A percentile compares a stretch with the other conserved stretches of the same genome.
These are phyloP conservation scores for Phaeosphaeriaceae sp. DNA, from an alignment of 2,329 filamentous ascomycete species.

Conservation along the genomic window DNA sequence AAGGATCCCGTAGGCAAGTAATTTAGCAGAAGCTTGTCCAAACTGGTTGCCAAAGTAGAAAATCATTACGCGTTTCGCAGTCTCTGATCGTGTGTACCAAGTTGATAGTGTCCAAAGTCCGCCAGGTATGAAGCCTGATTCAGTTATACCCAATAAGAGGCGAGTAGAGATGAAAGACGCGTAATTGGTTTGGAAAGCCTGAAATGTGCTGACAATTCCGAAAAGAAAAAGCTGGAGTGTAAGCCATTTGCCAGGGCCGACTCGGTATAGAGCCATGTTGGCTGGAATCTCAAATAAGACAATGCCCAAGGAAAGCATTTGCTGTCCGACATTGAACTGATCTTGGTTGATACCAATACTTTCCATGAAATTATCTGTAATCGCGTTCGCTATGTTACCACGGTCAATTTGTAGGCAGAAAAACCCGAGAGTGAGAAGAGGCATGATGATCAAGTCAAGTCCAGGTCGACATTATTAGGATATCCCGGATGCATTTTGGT, in stretches of 20 bases:
- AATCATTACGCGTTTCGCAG: slow-evolving; percentile 50
- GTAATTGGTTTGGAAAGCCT: slow-evolving; percentile 65
- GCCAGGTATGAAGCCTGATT: slow-evolving; percentile 63
- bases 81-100: slow-evolving; percentile 66
- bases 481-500: no score
- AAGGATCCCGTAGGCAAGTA: slow-evolving; percentile 49
- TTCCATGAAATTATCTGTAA: slow-evolving; percentile 35
- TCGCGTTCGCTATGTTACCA: slow-evolving; percentile 47
- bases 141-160: slow-evolving; percentile 49
- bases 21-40: slow-evolving; percentile 42
- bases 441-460: background rate
- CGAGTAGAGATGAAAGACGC: slow-evolving; percentile 48
- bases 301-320: slow-evolving; percentile 79
- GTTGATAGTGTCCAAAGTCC: slow-evolving; percentile 69
- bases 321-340: slow-evolving; percentile 41
- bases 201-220: slow-evolving; percentile 62
- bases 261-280: slow-evolving; percentile 49
- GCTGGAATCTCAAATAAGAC: slow-evolving; percentile 59
- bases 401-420: slow-evolving; percentile 51
- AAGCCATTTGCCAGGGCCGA: slow-evolving; percentile 46
- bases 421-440: slow-evolving; percentile 42
- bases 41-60: slow-evolving; percentile 50
- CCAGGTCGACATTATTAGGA: background rate
- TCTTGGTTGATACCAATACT: slow-evolving; percentile 30
- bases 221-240: slow-evolving; percentile 51